Evolutionary conservation across 768 basidiomycete genomes (phyloP).

Genomic region (Lentinula raphanica): DNA sequence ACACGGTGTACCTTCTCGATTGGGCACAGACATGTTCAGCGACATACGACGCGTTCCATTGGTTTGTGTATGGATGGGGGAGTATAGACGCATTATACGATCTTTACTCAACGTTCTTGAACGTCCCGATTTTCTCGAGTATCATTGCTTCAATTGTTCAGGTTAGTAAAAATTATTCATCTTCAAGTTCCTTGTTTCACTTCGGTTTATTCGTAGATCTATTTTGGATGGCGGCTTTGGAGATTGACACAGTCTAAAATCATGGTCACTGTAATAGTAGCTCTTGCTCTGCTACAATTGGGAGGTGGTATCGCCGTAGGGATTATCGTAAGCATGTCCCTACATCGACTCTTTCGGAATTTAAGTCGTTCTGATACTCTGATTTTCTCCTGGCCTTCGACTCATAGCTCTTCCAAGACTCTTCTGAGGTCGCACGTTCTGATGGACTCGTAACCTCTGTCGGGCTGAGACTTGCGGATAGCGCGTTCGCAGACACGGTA

Average conservation of each 20-base stretch:
- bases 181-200: too few species aligned
- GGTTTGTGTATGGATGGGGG: constrained; percentile 18
- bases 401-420: constrained; percentile 1
- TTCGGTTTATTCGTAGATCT: constrained; percentile 4
- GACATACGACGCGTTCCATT: constrained; percentile 17
- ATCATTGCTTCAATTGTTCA: constrained; percentile 15
- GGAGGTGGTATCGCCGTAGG: constrained; percentile 9
- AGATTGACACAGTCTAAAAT: constrained; percentile 7
- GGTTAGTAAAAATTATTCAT: neutral
- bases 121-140: constrained; percentile 15
- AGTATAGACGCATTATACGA: constrained; percentile 6
- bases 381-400: neutral
- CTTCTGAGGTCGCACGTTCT: constrained; percentile 2
- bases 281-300: constrained; percentile 13
- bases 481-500: constrained; percentile 9
- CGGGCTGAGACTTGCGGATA: constrained; percentile 10
- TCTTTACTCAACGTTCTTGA: constrained; percentile 10
- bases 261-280: neutral
- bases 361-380: neutral
- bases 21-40: constrained; percentile 17
- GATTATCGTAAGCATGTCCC: constrained; percentile 3
- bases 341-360: neutral
- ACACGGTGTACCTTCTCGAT: constrained; percentile 13
- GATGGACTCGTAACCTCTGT: constrained; percentile 7
- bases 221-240: constrained; percentile 18